Evolutionary conservation across 495 filamentous ascomycete genomes (phyloP), one percentile per base, ranked within the genome.

Genomic region (Choiromyces venosus): DNA sequence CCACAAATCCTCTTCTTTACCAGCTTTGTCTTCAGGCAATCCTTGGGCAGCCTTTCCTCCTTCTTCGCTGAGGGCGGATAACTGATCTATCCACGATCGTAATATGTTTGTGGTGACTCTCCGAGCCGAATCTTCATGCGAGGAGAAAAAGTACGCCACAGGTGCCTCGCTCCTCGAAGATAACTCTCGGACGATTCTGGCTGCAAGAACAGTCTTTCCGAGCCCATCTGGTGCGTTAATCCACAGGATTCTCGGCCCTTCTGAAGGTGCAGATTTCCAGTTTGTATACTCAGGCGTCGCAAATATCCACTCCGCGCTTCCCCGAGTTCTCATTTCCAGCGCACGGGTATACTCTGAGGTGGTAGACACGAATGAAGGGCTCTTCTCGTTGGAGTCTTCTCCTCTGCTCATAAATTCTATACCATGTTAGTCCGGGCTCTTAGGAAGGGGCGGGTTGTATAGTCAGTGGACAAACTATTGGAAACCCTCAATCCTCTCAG

Each of bases 171-270:
- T 29, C 18, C 74, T 37, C n/a, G 52, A 21, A 10, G 37, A 40
- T n/a, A 82, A 16, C 72, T 77, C 73, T 18, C 73, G 39, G 12
- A 81, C 44, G 29, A 82, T 71, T 33, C 72, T 75, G 56, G 81
- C 81, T 44, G 73, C 69, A 9, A 82, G 40, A n/a, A 82, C 65
- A 19, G 79, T 82, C 56, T 82, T 82, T 8, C 81, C 81, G 52
- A 61, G 52, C 25, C 52, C 52, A 61, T 33, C 25, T 61, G 25
- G 52, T 61, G 52, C 52, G 6, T 61, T 61, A 33, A 61, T 12
- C 52, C 52, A 61, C 25, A 61, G 52, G 12, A 61, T 33, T 16
- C 16, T 33, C 33, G 52, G 18, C 25, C 52, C 52, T 4, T 61
- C 52, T 1, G 52, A 61, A 61, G 52, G 25, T 12, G 10, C 25